Evolutionary conservation across 2,329 filamentous ascomycete genomes (phyloP).

Genomic region (Arthrobotrys iridis): DNA sequence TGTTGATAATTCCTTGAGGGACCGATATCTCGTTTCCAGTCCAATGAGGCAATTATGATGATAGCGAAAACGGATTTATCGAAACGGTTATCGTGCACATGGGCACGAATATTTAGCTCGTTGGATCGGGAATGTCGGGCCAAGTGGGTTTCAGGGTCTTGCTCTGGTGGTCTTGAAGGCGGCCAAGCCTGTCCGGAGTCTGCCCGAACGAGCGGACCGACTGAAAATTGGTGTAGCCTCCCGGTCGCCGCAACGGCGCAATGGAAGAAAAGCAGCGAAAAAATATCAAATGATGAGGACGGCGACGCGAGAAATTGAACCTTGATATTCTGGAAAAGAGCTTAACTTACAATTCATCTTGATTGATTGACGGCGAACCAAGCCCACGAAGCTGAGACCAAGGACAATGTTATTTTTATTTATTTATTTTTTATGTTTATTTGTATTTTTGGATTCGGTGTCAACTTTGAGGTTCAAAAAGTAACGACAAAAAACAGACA

Average conservation of each 20-base stretch:
- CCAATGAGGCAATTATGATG: slow-evolving; percentile 40
- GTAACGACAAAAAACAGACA: neutral
- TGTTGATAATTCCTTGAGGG: neutral
- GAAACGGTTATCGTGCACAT: slow-evolving; percentile 27
- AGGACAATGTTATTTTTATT: neutral
- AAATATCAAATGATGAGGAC: neutral
- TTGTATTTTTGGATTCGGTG: no score
- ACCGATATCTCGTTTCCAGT: neutral
- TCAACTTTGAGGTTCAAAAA: no score
- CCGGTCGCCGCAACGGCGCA: slow-evolving; percentile 9
- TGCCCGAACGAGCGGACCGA: slow-evolving; percentile 23
- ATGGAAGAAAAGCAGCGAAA: neutral
- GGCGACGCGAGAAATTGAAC: neutral
- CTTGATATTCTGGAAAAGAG: neutral
- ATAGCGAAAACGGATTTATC: neutral
- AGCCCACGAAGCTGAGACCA: neutral
- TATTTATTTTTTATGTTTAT: no score
- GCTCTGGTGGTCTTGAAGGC: slow-evolving; percentile 5
- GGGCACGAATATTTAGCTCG: slow-evolving; percentile 22
- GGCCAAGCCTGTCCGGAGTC: slow-evolving; percentile 16
- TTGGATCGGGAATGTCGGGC: slow-evolving; percentile 45
- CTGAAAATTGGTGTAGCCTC: slow-evolving; percentile 14
- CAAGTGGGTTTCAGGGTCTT: slow-evolving; percentile 10
- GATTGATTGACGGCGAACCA: neutral
- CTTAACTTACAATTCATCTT: slow-evolving; percentile 42